Base-by-base conservation (phyloP, 441 rosid species). In the Populus tomentosa region DNA sequence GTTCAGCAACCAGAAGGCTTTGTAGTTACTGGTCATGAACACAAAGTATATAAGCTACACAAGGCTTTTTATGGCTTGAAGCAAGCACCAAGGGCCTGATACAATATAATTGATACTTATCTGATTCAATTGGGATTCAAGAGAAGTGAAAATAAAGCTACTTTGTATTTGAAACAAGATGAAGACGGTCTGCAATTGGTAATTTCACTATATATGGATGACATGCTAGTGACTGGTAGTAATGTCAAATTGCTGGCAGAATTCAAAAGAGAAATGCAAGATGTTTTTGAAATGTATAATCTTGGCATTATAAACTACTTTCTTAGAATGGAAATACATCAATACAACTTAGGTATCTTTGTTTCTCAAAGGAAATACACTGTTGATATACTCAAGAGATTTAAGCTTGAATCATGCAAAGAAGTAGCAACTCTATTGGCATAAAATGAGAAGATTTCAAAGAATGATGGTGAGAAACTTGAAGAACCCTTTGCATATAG, bases 111-210 rank as follows among this genome's bases (percentile, higher is more conserved):
- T 40, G 50, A 40, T 7, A 3, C 50, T 7, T 0, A 40, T 40
- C 4, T 40, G 3, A 40, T 40, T 10, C 11, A 40, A 11, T 1
- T 40, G 13, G 50, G 50, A 40, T 40, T 40, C 14, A 40, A 40
- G 3, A 40, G 50, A 10, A 40, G 50, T 40, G 13, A 40, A 7
- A 67, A 2, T 68, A 32, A 76, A 28, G 23, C 28, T 2, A 67
- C 71, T 0, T n/a, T 73, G 4, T 38, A 72, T 23, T 28, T 72
- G 0, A 72, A n/a, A 35, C 3, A 40, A 2, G 50, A 40, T 1
- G 0, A 0, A 0, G 5, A 3, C 0, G 6, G 2, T 5, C 13
- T 1, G 3, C 3, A 71, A 4, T 1, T 66, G 0, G 1, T 36
- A 4, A 21, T 59, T n/a, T 7, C 28, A 0, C 50, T 40, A 0